phyloP scores from a whole-genome alignment of 2,329 filamentous ascomycete genomes.

The Aphanocladium album region DNA sequence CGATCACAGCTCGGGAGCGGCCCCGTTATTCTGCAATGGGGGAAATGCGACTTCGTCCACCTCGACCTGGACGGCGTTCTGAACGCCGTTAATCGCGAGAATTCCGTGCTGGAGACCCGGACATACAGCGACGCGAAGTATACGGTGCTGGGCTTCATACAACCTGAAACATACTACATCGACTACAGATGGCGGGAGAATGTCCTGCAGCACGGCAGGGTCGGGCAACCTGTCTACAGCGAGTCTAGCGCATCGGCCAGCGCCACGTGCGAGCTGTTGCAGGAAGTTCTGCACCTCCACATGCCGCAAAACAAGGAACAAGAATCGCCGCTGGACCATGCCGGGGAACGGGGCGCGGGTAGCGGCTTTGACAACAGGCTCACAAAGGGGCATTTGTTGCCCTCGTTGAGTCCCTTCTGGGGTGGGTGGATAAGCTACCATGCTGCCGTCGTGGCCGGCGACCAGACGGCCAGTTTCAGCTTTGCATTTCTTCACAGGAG shows the following conservation, averaged over 20 bases:
- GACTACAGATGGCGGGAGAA: neutral
- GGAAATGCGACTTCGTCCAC: neutral
- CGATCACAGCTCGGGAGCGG: neutral
- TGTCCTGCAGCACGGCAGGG: neutral
- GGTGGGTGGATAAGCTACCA: neutral
- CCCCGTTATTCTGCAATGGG: neutral
- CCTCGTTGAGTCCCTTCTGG: neutral
- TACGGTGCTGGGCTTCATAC: neutral
- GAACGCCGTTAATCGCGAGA: neutral
- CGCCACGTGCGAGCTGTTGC: neutral
- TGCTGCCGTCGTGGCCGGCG: neutral
- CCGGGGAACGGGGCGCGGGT: too few relatives aligned
- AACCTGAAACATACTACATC: neutral
- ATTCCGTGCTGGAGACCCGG: neutral
- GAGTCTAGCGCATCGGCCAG: neutral
- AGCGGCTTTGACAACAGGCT: neutral
- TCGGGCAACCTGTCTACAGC: neutral
- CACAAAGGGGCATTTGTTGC: neutral
- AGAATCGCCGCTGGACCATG: neutral
- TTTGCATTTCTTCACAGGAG: neutral
- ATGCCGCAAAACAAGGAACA: neutral
- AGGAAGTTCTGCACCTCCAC: neutral
- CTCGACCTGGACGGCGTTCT: neutral
- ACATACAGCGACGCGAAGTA: neutral
- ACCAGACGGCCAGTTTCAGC: neutral